Conservation (phyloP, 1,139 yeast genomes). For the Ogataea hybrid region DNA sequence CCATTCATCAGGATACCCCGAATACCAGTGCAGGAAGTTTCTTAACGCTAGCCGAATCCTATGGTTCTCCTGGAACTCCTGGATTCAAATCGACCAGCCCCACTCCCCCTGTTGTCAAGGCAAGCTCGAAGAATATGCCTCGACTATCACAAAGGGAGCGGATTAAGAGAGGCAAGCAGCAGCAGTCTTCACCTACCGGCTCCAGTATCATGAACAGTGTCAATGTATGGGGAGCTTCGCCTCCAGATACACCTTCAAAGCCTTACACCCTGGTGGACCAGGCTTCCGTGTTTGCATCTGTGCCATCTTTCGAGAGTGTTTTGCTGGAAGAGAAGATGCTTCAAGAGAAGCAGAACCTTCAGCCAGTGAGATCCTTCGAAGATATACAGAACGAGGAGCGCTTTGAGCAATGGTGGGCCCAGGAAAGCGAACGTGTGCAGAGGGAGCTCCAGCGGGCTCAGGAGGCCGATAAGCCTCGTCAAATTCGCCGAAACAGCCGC, state of each 20-base stretch:
- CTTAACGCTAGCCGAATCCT: constrained; percentile 11
- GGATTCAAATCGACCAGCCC: neutral
- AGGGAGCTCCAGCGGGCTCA: constrained; percentile 37
- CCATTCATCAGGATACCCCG: constrained; percentile 4
- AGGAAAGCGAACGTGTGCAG: constrained; percentile 63
- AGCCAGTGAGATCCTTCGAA: constrained; percentile 43
- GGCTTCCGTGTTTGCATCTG: constrained; percentile 27
- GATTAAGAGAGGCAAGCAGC: constrained; percentile 19
- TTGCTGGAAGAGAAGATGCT: constrained; percentile 49
- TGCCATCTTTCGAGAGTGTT: constrained; percentile 30
- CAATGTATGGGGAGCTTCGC: constrained; percentile 9
- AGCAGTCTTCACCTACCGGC: neutral
- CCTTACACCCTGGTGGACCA: constrained; percentile 5
- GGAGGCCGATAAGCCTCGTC: constrained; percentile 2
- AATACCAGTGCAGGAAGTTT: constrained; percentile 1
- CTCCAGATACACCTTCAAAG: constrained; percentile 1
- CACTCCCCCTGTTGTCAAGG: constrained; percentile 10
- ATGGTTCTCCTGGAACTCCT: constrained; percentile 12
- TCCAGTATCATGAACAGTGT: constrained; percentile 5
- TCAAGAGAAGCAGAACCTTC: constrained; percentile 37
- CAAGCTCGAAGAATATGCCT: constrained; percentile 14
- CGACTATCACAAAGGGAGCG: constrained; percentile 30
- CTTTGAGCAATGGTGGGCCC: constrained; percentile 81
- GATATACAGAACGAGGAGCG: constrained; percentile 80
- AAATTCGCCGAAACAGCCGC: constrained; percentile 4